These are phyloP conservation scores for Tylopilus felleus DNA, from an alignment of 768 basidiomycete species.

Conservation along the genomic window DNA sequence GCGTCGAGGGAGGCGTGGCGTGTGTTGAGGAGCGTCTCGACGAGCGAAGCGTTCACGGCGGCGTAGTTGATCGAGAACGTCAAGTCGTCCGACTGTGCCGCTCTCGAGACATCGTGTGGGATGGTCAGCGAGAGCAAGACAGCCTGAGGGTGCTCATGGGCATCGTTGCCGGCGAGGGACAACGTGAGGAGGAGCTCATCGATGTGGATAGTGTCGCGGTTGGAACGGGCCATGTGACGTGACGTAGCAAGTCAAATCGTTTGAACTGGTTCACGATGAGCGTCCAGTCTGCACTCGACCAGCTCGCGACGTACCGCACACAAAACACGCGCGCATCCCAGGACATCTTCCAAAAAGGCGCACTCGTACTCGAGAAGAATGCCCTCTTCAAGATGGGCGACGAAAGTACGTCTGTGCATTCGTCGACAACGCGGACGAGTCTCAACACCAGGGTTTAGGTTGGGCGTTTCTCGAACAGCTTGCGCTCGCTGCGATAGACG, in stretches of 20 bases:
- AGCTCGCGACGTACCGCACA: slow-evolving; percentile 51
- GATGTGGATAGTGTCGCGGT: slow-evolving; percentile 39
- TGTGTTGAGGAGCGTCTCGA: slow-evolving; percentile 20
- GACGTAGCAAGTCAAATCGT: background rate
- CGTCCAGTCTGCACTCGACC: slow-evolving; percentile 45
- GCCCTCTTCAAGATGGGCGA: slow-evolving; percentile 46
- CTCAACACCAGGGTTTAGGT: slow-evolving; percentile 41
- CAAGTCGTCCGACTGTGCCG: slow-evolving; percentile 54
- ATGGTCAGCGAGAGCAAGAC: slow-evolving; percentile 52
- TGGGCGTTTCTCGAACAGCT: slow-evolving; percentile 84
- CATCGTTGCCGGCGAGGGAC: slow-evolving; percentile 28
- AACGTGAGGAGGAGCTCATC: slow-evolving; percentile 46
- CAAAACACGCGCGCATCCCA: slow-evolving; percentile 53
- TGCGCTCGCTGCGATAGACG: slow-evolving; percentile 71
- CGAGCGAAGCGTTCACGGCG: slow-evolving; percentile 35
- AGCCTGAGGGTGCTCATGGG: slow-evolving; percentile 46
- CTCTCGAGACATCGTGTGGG: slow-evolving; percentile 43
- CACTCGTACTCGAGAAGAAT: slow-evolving; percentile 47
- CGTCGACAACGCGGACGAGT: no score
- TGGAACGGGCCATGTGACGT: background rate
- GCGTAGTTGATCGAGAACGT: slow-evolving; percentile 61
- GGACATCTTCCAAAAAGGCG: slow-evolving; percentile 55
- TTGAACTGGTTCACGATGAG: slow-evolving; percentile 35
- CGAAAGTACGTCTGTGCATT: slow-evolving; percentile 41
- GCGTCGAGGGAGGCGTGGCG: slow-evolving; percentile 45